Percentiles rank a stretch among this genome's conserved stretches.
phyloP scores from a whole-genome alignment of 2,329 filamentous ascomycete species.

The Cladosporium austrohemisphaericum region DNA sequence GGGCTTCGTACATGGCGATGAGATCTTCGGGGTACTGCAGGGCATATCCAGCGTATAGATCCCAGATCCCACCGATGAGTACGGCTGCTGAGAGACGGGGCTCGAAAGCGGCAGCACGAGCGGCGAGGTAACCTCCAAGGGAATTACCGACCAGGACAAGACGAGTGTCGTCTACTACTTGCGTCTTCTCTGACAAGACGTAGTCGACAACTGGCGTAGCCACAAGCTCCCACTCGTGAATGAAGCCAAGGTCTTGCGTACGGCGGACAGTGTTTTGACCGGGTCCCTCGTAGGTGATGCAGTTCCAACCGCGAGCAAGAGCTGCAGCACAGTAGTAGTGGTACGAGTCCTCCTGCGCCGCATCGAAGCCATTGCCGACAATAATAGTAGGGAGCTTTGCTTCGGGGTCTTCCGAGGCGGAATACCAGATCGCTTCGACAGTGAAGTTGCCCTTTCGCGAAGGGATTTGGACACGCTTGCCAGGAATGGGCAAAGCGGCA shows the following conservation, averaged over 20 bases:
- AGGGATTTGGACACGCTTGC: neutral
- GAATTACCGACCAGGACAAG: constrained; percentile 30
- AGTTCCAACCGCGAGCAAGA: constrained; percentile 32
- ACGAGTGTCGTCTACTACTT: constrained; percentile 23
- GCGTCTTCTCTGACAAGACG: constrained; percentile 18
- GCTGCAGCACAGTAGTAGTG: constrained; percentile 27
- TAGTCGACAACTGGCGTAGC: constrained; percentile 33
- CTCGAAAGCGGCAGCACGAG: constrained; percentile 29
- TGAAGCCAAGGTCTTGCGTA: constrained; percentile 28
- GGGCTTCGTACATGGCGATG: neutral
- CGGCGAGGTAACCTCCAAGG: constrained; percentile 33
- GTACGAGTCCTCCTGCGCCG: constrained; percentile 28
- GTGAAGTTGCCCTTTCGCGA: neutral
- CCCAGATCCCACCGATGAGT: constrained; percentile 20
- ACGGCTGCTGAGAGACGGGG: constrained; percentile 28
- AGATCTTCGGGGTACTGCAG: neutral
- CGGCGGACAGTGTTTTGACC: constrained; percentile 29
- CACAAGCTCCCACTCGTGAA: constrained; percentile 32
- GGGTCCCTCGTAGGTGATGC: constrained; percentile 34
- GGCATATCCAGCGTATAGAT: neutral
- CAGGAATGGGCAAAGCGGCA: constrained; percentile 31
- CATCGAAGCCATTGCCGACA: constrained; percentile 30
- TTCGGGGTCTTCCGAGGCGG: neutral
- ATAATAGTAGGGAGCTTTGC: constrained; percentile 23
- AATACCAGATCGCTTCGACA: constrained; percentile 8